A percentile compares a stretch with the other conserved stretches of the same genome.
Evolutionary conservation across 1,284 basidiomycete species (phyloP).

Genomic region (Laetiporus sulphureus): DNA sequence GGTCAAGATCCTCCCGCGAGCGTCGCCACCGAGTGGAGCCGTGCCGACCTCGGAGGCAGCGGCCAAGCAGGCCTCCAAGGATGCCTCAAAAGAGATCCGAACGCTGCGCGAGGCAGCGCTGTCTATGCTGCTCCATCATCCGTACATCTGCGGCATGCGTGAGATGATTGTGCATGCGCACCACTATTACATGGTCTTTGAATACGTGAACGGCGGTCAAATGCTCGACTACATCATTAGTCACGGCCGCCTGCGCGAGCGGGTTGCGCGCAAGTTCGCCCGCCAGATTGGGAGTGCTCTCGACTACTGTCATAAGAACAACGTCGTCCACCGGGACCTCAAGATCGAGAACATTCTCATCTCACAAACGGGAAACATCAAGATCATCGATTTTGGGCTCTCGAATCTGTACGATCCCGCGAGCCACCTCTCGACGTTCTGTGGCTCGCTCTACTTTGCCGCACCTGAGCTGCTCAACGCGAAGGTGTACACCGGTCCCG

Average conservation of each 20-base stretch:
- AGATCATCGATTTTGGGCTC: constrained; percentile 98
- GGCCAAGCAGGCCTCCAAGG: constrained; percentile 82
- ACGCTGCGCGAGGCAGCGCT: constrained; percentile 94
- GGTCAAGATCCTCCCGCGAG: constrained; percentile 95
- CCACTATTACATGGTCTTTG: constrained; percentile 99
- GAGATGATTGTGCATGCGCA: constrained; percentile 95
- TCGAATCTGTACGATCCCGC: constrained; percentile 94
- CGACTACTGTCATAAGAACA: constrained; percentile 97
- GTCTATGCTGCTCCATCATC: constrained; percentile 93
- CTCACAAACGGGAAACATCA: constrained; percentile 97
- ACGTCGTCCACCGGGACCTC: constrained; percentile 95
- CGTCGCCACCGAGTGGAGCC: constrained; percentile 45
- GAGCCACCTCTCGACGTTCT: constrained; percentile 88
- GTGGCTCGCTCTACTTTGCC: constrained; percentile 96
- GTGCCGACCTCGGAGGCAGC: constrained; percentile 48
- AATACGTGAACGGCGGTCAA: constrained; percentile 98
- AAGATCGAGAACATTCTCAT: constrained; percentile 99
- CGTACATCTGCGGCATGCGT: constrained; percentile 98
- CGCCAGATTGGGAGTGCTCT: constrained; percentile 94
- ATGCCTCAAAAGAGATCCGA: constrained; percentile 93
- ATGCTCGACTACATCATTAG: constrained; percentile 99
- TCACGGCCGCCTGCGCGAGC: constrained; percentile 92
- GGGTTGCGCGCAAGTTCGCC: constrained; percentile 95
- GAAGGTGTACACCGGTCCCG: constrained; percentile 93
- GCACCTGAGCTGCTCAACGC: constrained; percentile 96